Conservation (phyloP, 179 eudicot species). For the Spergularia azorica region DNA sequence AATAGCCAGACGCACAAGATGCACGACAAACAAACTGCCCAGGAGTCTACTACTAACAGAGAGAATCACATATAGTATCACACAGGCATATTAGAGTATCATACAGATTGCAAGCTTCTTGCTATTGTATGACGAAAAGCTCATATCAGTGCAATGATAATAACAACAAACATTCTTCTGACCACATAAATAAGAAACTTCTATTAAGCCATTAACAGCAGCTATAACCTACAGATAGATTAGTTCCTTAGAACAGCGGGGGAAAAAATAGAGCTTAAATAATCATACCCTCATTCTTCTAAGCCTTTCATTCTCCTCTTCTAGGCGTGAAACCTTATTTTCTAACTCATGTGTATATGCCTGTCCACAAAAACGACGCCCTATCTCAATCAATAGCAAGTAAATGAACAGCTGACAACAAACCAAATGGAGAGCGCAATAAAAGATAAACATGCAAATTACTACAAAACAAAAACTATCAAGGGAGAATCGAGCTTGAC, state of each 20-base stretch:
- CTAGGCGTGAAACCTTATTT: constrained; percentile 72
- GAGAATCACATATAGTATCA: neutral
- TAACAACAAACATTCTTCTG: neutral
- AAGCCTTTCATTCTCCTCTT: constrained; percentile 82
- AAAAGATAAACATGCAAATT: neutral
- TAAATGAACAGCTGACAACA: neutral
- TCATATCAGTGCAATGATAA: neutral
- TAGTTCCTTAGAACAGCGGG: neutral
- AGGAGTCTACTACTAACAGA: too few relatives aligned
- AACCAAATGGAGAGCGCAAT: neutral
- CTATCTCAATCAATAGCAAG: neutral
- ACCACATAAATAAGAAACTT: neutral
- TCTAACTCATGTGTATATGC: constrained; percentile 95
- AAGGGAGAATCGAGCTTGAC: constrained; percentile 23
- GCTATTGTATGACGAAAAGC: neutral
- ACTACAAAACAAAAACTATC: neutral
- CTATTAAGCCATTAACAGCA: neutral
- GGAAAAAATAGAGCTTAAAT: neutral
- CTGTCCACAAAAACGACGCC: constrained; percentile 39
- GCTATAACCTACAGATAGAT: neutral
- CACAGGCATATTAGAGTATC: neutral
- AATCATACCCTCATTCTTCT: constrained; percentile 54
- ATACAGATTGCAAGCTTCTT: neutral
- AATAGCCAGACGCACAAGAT: too few relatives aligned
- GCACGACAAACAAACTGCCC: too few relatives aligned